Evolutionary conservation across 2,329 filamentous ascomycete species (phyloP).

Genomic region (Mariannaea elegans): DNA sequence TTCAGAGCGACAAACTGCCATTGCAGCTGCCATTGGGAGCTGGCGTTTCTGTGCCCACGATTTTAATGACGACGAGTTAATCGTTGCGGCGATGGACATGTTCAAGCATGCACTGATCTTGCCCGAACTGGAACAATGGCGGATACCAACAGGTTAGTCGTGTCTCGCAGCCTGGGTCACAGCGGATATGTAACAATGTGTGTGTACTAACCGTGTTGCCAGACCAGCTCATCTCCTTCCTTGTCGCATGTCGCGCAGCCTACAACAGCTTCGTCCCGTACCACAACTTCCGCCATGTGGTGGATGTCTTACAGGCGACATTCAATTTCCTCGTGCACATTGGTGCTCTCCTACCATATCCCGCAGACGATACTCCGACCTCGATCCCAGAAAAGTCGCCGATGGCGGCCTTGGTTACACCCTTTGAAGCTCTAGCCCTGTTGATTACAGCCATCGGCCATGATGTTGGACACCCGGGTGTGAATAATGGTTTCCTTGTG

Average conservation of each 20-base stretch:
- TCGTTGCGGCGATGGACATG: constrained; percentile 87
- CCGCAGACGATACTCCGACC: constrained; percentile 45
- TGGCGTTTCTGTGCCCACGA: constrained; percentile 94
- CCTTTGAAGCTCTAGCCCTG: constrained; percentile 88
- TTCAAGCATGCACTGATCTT: constrained; percentile 86
- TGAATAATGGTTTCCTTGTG: constrained; percentile 96
- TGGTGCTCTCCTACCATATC: constrained; percentile 77
- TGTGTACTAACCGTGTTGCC: constrained; percentile 50
- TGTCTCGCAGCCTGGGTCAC: constrained; percentile 8
- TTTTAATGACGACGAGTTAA: constrained; percentile 88
- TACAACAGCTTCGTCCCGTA: constrained; percentile 98
- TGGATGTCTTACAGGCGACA: constrained; percentile 93
- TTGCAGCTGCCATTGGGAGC: constrained; percentile 75
- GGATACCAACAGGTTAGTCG: constrained; percentile 76
- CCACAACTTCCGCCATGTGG: constrained; percentile 97
- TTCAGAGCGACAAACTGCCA: constrained; percentile 68
- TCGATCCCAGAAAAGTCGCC: constrained; percentile 61
- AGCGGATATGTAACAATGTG: constrained; percentile 11
- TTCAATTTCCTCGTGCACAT: constrained; percentile 90
- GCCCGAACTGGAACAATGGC: constrained; percentile 83
- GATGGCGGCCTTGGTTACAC: constrained; percentile 78
- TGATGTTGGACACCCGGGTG: constrained; percentile 95
- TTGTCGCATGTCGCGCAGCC: constrained; percentile 88
- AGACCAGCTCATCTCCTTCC: constrained; percentile 85
- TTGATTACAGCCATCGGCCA: constrained; percentile 97